Conservation (phyloP, 2,329 filamentous ascomycete species). For the Aurifilum marmelostoma region DNA sequence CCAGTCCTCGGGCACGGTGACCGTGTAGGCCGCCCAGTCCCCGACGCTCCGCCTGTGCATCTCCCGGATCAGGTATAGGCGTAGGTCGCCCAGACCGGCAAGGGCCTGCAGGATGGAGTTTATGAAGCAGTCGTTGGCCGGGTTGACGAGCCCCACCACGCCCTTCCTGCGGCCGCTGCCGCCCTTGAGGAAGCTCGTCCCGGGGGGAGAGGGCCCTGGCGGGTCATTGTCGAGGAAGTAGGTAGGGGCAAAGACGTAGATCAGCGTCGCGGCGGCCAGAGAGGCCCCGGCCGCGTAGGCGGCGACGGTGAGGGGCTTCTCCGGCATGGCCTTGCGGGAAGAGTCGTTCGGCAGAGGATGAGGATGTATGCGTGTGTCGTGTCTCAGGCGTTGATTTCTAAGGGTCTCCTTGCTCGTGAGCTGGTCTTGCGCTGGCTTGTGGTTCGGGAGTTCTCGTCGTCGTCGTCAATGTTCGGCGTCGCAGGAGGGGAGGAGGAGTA, state of each 20-base stretch:
- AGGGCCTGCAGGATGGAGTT: conserved; percentile 95
- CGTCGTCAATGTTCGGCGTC: conserved; percentile 9
- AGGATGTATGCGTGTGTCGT: background rate
- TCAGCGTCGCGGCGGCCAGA: conserved; percentile 88
- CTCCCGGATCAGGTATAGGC: conserved; percentile 90
- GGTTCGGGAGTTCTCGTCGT: conserved; percentile 5
- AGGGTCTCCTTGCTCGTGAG: too few relatives aligned
- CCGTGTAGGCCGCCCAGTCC: conserved; percentile 73
- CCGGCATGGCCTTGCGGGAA: conserved; percentile 62
- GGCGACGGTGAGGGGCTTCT: conserved; percentile 80
- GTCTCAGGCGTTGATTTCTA: background rate
- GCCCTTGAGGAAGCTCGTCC: conserved; percentile 33
- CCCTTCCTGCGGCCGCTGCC: conserved; percentile 70
- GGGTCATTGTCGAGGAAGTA: conserved; percentile 89
- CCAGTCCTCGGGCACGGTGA: conserved; percentile 53
- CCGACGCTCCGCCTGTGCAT: conserved; percentile 83
- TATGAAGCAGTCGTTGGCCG: conserved; percentile 95
- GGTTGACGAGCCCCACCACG: conserved; percentile 85
- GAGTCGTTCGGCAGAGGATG: background rate
- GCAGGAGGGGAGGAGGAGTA: background rate
- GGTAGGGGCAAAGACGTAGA: conserved; percentile 98
- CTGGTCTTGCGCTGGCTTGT: background rate
- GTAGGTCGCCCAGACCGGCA: conserved; percentile 85
- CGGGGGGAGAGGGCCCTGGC: conserved; percentile 46
- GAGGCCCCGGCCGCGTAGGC: conserved; percentile 95